A percentile compares a stretch with the other conserved stretches of the same genome.
Evolutionary conservation across 768 basidiomycete genomes (phyloP).

Genomic region (Amylocystis lapponica): DNA sequence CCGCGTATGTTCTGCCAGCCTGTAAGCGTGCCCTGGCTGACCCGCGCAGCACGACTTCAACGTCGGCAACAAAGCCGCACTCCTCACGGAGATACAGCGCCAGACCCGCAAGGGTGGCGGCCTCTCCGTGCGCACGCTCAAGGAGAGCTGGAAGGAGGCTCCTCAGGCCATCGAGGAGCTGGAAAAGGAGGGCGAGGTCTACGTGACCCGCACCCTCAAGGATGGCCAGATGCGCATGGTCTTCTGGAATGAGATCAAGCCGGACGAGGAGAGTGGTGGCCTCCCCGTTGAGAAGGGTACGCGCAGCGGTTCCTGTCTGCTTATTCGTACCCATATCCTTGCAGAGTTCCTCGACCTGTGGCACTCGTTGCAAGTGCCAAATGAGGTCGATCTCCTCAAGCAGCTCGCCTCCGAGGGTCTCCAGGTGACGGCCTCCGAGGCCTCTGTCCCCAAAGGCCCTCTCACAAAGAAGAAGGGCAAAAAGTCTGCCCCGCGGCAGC

Average conservation of each 20-base stretch:
- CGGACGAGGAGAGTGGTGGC: constrained; percentile 65
- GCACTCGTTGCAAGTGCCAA: constrained; percentile 80
- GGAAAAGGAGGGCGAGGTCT: constrained; percentile 83
- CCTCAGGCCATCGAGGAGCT: constrained; percentile 80
- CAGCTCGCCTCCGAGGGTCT: constrained; percentile 79
- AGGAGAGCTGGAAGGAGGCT: constrained; percentile 90
- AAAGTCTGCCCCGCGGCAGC: constrained; percentile 63
- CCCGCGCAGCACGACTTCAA: constrained; percentile 73
- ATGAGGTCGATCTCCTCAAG: constrained; percentile 75
- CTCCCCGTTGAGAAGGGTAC: constrained; percentile 75
- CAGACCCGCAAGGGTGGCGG: constrained; percentile 82
- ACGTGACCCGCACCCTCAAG: constrained; percentile 81
- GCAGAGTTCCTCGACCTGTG: constrained; percentile 85
- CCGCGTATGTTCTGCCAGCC: constrained; percentile 45
- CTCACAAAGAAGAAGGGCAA: constrained; percentile 78
- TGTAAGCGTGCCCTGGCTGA: neutral
- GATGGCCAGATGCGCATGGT: constrained; percentile 82
- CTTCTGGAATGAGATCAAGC: constrained; percentile 87
- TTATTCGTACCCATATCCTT: neutral
- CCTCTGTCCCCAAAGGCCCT: constrained; percentile 45
- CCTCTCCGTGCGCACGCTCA: constrained; percentile 74
- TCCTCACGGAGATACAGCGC: constrained; percentile 82
- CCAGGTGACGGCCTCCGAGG: constrained; percentile 69
- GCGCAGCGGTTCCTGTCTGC: constrained; percentile 22
- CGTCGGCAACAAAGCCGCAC: constrained; percentile 77